A percentile compares a stretch with the other conserved stretches of the same genome.
Conservation (phyloP, 495 filamentous ascomycete genomes). For the Thozetella sp. region DNA sequence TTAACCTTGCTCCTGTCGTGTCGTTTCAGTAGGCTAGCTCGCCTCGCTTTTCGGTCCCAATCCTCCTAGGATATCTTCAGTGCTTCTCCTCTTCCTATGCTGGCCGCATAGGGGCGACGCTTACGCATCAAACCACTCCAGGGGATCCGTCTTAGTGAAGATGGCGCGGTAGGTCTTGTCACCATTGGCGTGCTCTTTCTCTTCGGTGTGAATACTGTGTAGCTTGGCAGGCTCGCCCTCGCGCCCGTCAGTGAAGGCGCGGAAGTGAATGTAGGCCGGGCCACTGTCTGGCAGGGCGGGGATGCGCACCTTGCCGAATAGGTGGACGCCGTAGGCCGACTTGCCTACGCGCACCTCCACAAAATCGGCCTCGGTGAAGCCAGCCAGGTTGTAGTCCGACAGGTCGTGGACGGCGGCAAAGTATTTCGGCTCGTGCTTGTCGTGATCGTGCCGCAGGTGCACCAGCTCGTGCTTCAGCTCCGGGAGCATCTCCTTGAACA, state of each 20-base stretch:
- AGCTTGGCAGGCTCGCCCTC: conserved; percentile 44
- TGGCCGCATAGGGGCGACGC: background rate
- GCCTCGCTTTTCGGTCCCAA: background rate
- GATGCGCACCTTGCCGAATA: conserved; percentile 58
- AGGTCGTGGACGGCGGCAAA: conserved; percentile 48
- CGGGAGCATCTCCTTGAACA: conserved; percentile 46
- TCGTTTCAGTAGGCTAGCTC: background rate
- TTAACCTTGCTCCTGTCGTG: too few relatives aligned
- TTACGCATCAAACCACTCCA: conserved; percentile 62
- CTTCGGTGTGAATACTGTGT: conserved; percentile 55
- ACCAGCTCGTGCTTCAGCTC: conserved; percentile 52
- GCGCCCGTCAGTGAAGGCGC: conserved; percentile 49
- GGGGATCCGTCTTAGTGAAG: conserved; percentile 48
- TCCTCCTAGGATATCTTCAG: background rate
- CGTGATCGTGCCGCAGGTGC: conserved; percentile 44
- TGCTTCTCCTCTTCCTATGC: background rate
- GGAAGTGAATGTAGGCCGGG: conserved; percentile 49
- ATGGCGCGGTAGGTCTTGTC: conserved; percentile 51
- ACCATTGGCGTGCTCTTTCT: conserved; percentile 43
- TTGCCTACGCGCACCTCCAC: conserved; percentile 49
- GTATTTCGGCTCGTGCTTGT: conserved; percentile 49
- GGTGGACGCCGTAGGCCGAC: conserved; percentile 55
- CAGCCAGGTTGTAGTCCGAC: conserved; percentile 43
- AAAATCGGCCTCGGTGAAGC: conserved; percentile 48
- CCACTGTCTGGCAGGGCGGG: conserved; percentile 41